Conservation (phyloP, 768 basidiomycete genomes). For the Boletus vermiculosoides region DNA sequence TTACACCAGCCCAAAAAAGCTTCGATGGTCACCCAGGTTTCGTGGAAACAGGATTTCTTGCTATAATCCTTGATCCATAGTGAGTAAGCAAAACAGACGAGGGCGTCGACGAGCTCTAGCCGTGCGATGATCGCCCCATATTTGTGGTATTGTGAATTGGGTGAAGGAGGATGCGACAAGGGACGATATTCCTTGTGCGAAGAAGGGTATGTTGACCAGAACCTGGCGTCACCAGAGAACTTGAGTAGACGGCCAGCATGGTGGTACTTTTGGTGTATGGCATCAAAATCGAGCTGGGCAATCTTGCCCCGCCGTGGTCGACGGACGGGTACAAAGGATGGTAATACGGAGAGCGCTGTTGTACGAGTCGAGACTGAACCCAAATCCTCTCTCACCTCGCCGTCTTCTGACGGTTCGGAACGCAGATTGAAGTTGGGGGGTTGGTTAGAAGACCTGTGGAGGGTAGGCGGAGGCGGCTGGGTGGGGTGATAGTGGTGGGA, state of each 20-base stretch:
- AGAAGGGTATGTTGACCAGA: slow-evolving; percentile 69
- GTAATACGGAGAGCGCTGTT: slow-evolving; percentile 33
- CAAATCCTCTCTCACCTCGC: slow-evolving; percentile 45
- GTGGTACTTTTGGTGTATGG: slow-evolving; percentile 69
- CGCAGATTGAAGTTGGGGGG: slow-evolving; percentile 29
- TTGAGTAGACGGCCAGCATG: slow-evolving; percentile 71
- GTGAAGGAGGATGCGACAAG: slow-evolving; percentile 59
- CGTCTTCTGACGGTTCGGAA: slow-evolving; percentile 46
- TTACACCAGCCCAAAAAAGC: slow-evolving; percentile 73
- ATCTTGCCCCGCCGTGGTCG: slow-evolving; percentile 64
- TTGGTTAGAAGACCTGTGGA: slow-evolving; percentile 23
- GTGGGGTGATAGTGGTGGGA: slow-evolving; percentile 30
- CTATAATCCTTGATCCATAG: slow-evolving; percentile 76
- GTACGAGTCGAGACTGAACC: slow-evolving; percentile 20
- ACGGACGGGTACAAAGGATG: slow-evolving; percentile 53
- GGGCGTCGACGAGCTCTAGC: slow-evolving; percentile 76
- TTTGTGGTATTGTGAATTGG: slow-evolving; percentile 70
- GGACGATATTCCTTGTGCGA: slow-evolving; percentile 64
- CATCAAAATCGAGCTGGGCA: slow-evolving; percentile 48
- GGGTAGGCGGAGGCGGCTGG: slow-evolving; percentile 22
- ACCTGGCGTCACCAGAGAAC: slow-evolving; percentile 78
- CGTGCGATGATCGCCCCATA: slow-evolving; percentile 73
- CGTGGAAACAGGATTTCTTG: slow-evolving; percentile 51
- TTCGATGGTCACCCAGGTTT: slow-evolving; percentile 68
- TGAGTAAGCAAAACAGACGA: slow-evolving; percentile 80